Evolutionary conservation across 139 green algal genomes (phyloP), one percentile per base, ranked within the genome.

Genomic region (Auxenochlorella protothecoides): DNA sequence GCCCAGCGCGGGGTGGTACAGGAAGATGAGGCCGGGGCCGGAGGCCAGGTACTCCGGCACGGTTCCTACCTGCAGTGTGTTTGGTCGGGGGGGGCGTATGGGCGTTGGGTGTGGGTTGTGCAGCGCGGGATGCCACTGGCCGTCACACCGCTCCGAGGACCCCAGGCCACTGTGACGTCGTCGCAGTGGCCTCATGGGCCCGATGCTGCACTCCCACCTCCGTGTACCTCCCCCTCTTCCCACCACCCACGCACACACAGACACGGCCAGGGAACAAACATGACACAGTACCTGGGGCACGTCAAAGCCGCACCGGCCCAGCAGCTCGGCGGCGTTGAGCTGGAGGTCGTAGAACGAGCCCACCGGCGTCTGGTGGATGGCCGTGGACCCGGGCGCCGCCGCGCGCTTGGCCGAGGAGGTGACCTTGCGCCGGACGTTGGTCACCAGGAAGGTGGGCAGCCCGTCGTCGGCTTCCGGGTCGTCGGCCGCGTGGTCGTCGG

Each of bases 321-420:
- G 81, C 71, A 96, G 64, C 64, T 96, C 85, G 57, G 66, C 75
- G 2, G 89, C 93, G 82, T 99, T 99, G 68, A 76, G 81, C 82
- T 90, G 83, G 55, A 98, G 87, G 86, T 98, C 93, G 57, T 87
- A 88, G 83, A 98, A 98, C 55, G 93, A 97, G 12, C 94, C 94
- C 67, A 98, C 92, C 0, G 94, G 94, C 3, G 94, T 99, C 85
- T 99, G 94, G 70, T 84, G 78, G 65, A 99, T 84, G 59, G 78
- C 79, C 6, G 74, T 79, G 57, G 80, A 85, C 53, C 87, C 85
- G 0, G 89, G 89, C 67, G 87, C 73, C 62, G 81, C 80, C 77
- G 85, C 81, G 80, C 92, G 92, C 87, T 97, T 97, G 65, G 92
- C 92, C 54, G 84, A 92, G 57, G 83, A 92, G 52, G 92, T 97